Evolutionary conservation across 2,329 filamentous ascomycete species (phyloP).

Genomic region (Venturia effusa): DNA sequence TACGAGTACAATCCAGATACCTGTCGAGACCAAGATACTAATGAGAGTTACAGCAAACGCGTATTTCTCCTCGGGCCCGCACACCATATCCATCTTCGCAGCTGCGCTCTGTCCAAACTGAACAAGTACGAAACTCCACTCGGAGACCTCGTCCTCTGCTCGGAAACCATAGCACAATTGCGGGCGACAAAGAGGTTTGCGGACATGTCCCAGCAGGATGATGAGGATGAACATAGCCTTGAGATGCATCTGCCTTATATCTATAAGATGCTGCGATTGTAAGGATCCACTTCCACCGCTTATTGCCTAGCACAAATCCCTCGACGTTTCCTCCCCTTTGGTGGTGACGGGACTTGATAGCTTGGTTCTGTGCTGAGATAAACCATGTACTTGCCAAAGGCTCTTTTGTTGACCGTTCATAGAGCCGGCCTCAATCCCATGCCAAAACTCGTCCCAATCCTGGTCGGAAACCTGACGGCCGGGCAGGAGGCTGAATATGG

Average conservation of each 20-base stretch:
- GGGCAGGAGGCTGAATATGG: conserved; percentile 59
- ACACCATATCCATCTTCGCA: conserved; percentile 71
- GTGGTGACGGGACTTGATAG: too few relatives aligned
- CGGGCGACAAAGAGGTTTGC: conserved; percentile 45
- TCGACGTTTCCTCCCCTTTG: too few relatives aligned
- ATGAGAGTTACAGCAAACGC: conserved; percentile 48
- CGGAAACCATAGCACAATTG: conserved; percentile 41
- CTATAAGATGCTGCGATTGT: conserved; percentile 60
- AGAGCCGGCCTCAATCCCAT: conserved; percentile 29
- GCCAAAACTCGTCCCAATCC: conserved; percentile 71
- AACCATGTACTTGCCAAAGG: too few relatives aligned
- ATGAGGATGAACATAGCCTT: conserved; percentile 80
- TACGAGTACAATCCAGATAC: not conserved
- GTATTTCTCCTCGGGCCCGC: conserved; percentile 90
- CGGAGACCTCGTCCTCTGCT: conserved; percentile 58
- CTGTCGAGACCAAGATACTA: not conserved
- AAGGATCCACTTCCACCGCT: conserved; percentile 2
- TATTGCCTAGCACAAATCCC: not conserved
- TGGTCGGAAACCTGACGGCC: conserved; percentile 65
- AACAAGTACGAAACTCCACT: conserved; percentile 63
- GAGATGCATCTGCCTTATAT: conserved; percentile 97
- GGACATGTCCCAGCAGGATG: conserved; percentile 53
- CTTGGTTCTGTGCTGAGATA: too few relatives aligned
- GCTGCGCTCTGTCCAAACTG: conserved; percentile 66
- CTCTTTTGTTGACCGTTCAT: not conserved